Evolutionary conservation across 768 basidiomycete genomes (phyloP).

Genomic region (Pleurotus eryngii): DNA sequence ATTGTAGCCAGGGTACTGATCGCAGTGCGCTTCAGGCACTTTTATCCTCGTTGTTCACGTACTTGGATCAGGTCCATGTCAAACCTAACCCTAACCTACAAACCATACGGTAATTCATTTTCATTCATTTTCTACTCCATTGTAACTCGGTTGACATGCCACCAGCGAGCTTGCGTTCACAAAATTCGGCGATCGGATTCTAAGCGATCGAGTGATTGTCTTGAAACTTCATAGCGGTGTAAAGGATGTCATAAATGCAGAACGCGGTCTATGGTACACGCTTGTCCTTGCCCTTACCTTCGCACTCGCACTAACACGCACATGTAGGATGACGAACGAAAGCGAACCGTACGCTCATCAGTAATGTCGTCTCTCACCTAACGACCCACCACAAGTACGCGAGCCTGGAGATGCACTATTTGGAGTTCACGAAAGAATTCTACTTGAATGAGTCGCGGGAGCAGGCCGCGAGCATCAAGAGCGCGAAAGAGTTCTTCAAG

Average conservation of each 20-base stretch:
- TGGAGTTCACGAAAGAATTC: slow-evolving; percentile 47
- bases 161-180: slow-evolving; percentile 54
- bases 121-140: no score
- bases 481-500: slow-evolving; percentile 52
- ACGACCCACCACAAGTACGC: slow-evolving; percentile 55
- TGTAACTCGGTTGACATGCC: not conserved
- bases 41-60: slow-evolving; percentile 61
- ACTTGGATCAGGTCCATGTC: slow-evolving; percentile 69
- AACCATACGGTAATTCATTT: slow-evolving; percentile 39
- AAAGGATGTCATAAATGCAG: not conserved
- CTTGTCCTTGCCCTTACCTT: not conserved
- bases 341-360: slow-evolving; percentile 35
- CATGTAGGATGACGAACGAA: not conserved
- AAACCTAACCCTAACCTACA: slow-evolving; percentile 30
- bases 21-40: slow-evolving; percentile 37
- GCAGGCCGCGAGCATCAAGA: slow-evolving; percentile 32
- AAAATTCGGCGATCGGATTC: slow-evolving; percentile 48
- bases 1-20: no score
- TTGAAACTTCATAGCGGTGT: slow-evolving; percentile 37
- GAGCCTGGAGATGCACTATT: slow-evolving; percentile 54
- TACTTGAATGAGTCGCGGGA: slow-evolving; percentile 50
- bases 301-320: no score
- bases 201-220: slow-evolving; percentile 49
- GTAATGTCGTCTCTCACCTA: slow-evolving; percentile 54
- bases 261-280: not conserved